These are phyloP conservation scores for Acidomyces sp. DNA, from an alignment of 495 filamentous ascomycete species.

Conservation along the genomic window DNA sequence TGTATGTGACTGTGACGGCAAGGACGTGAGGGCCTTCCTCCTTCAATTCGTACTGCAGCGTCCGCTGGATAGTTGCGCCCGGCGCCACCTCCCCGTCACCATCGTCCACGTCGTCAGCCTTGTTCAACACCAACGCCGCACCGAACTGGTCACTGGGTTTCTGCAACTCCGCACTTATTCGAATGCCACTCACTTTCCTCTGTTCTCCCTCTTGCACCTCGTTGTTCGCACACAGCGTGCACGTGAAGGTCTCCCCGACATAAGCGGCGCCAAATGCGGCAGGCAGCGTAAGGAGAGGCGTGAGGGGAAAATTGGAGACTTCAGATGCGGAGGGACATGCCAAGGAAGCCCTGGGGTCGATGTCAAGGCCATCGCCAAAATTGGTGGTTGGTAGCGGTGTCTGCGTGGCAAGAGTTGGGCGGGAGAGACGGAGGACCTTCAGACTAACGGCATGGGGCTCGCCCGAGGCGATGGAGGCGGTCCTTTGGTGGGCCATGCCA, in stretches of 20 bases:
- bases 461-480: conserved; percentile 31
- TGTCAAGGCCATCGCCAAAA: conserved; percentile 31
- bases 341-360: conserved; percentile 39
- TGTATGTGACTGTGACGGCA: conserved; percentile 89
- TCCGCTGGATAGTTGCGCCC: conserved; percentile 64
- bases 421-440: conserved; percentile 55
- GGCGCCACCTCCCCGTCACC: conserved; percentile 42
- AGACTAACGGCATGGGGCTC: conserved; percentile 76
- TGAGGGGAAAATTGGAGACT: conserved; percentile 40
- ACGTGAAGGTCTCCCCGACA: conserved; percentile 88
- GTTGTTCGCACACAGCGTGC: conserved; percentile 89
- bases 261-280: conserved; percentile 88
- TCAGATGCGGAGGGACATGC: conserved; percentile 37
- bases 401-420: conserved; percentile 31
- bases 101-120: conserved; percentile 25
- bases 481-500: conserved; percentile 16
- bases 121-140: conserved; percentile 41
- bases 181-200: conserved; percentile 51
- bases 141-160: conserved; percentile 51
- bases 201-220: conserved; percentile 35
- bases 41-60: conserved; percentile 74
- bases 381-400: conserved; percentile 39
- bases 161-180: conserved; percentile 87
- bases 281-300: conserved; percentile 69
- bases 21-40: conserved; percentile 90